Evolutionary conservation across 2,329 filamentous ascomycete genomes (phyloP).

Genomic region (Curvularia verruculosa): DNA sequence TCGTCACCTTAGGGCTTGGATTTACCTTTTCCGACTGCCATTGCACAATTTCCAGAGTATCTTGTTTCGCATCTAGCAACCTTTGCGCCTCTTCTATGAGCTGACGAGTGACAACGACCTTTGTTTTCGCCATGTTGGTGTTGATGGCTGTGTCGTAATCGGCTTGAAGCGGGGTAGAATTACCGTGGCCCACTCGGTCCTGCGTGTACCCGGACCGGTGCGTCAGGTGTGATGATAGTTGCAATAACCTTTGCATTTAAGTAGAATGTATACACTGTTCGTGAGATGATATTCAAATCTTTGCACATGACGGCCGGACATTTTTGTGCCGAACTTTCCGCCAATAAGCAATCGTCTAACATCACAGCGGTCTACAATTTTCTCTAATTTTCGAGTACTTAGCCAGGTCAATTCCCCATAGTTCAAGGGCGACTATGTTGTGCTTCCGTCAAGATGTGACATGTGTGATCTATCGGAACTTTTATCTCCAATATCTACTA

Average conservation of each 20-base stretch:
- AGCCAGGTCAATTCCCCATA: not conserved
- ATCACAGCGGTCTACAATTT: not conserved
- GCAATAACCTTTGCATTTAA: conserved; percentile 18
- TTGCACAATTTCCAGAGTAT: conserved; percentile 35
- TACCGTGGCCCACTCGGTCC: not conserved
- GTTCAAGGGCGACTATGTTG: not conserved
- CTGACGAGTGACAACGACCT: conserved; percentile 40
- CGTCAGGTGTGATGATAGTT: conserved; percentile 18
- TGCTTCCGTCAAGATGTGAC: not conserved
- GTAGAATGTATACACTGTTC: not conserved
- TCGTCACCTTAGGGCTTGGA: not conserved
- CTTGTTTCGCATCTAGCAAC: conserved; percentile 25
- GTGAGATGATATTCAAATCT: not conserved
- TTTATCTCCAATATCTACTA: not conserved
- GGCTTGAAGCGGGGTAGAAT: conserved; percentile 26
- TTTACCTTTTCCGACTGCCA: conserved; percentile 37
- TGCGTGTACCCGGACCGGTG: not conserved
- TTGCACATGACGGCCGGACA: not conserved
- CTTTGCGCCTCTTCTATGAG: conserved; percentile 32
- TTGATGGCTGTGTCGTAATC: conserved; percentile 17
- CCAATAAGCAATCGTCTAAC: conserved; percentile 22
- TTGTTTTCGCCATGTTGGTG: conserved; percentile 31
- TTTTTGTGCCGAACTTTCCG: conserved; percentile 26
- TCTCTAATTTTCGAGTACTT: not conserved
- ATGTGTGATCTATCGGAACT: not conserved